Base-by-base conservation (phyloP, 1,139 yeast genomes). In the Candida glucosophila region DNA sequence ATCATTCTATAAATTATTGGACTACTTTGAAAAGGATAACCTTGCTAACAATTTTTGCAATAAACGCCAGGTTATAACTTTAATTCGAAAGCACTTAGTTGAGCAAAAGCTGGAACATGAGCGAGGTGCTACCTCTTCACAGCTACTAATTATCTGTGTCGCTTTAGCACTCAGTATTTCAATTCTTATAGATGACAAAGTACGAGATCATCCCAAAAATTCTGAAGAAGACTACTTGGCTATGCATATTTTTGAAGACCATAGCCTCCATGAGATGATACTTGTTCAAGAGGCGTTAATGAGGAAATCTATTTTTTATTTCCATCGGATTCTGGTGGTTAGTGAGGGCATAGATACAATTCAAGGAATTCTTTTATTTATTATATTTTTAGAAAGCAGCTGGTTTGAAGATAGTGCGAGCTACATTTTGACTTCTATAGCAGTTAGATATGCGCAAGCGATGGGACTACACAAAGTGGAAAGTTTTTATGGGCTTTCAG, bases 401-500 rank as follows among this genome's bases (percentile, higher is more conserved):
- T 48, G 64, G 40, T 45, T 66, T 9, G 44, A 57, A 5, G 58
- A 71, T 11, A 67, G 65, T 19, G 49, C 56, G 19, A 58, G 65
- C 19, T 66, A 61, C 37, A 52, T 63, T 18, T 40, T 77, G 7
- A 44, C 63, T 1, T 52, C 77, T 0, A 60, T 69, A 6, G 77
- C 77, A 1, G 61, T 73, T 2, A 54, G 83, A 29, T 66, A 60
- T 36, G 81, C 83, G 0, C 75, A 68, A 35, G 78, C 73, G 25
- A 48, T 77, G 30, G 92, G 92, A 0, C 51, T 81, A 14, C 81
- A 80, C 41, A 51, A 83, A 17, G 52, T 50, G n/a, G 83, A 77
- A 35, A 49, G 68, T 2, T 62, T 63, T 26, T 38, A 40, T 5
- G 58, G 62, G 1, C 37, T 72, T 14, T 30, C 60, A 0, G 36